Conservation (phyloP, 2,329 filamentous ascomycete species). For the Alternaria conjuncta region DNA sequence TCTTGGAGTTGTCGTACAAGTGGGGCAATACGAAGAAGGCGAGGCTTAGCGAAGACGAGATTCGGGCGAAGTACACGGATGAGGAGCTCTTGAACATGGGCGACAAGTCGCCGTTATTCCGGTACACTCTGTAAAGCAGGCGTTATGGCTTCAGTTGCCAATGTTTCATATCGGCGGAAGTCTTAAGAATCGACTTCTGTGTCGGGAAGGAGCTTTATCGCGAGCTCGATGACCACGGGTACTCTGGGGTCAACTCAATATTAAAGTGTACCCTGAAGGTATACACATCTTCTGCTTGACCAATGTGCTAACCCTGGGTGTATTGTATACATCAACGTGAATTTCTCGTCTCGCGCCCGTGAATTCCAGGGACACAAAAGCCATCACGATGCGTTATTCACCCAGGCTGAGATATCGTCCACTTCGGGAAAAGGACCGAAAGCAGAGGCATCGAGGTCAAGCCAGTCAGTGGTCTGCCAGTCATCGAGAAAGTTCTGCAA, state of each 20-base stretch:
- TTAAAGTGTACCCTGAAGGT: neutral
- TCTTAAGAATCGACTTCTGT: neutral
- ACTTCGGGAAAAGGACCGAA: slow-evolving; percentile 22
- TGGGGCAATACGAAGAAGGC: slow-evolving; percentile 33
- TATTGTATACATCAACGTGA: neutral
- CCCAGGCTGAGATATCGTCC: slow-evolving; percentile 13
- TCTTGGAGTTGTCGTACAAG: slow-evolving; percentile 24
- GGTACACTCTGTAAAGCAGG: slow-evolving; percentile 35
- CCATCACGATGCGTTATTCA: neutral
- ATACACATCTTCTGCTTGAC: neutral
- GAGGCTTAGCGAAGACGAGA: slow-evolving; percentile 44
- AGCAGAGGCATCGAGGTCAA: slow-evolving; percentile 44
- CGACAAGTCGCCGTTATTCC: slow-evolving; percentile 50
- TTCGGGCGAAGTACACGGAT: slow-evolving; percentile 45
- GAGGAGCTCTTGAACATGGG: slow-evolving; percentile 49
- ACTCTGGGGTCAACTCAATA: neutral
- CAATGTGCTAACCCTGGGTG: neutral
- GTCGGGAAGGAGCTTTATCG: neutral
- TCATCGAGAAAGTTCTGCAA: slow-evolving; percentile 33
- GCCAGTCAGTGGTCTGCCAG: slow-evolving; percentile 46
- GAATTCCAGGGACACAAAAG: neutral
- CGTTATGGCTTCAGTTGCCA: neutral
- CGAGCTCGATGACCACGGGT: neutral
- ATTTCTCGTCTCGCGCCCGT: neutral
- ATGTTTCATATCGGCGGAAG: neutral